These are phyloP conservation scores for Penicillium paneum DNA, from an alignment of 2,329 filamentous ascomycete species.

Conservation along the genomic window DNA sequence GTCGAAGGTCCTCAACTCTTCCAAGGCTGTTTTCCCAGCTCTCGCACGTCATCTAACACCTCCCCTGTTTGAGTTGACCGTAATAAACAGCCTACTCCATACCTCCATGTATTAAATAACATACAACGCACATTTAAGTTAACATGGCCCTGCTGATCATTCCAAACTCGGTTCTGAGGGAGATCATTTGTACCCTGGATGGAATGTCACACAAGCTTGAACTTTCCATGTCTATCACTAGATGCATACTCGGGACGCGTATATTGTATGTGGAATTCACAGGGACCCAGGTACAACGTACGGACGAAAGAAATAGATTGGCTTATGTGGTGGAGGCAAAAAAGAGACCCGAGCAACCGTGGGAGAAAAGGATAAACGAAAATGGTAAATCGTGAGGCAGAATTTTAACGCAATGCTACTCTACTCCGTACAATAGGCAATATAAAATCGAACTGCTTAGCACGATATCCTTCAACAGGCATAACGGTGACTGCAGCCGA, in stretches of 20 bases:
- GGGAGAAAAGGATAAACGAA: too few species aligned
- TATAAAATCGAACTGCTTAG: not conserved
- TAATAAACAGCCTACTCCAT: not conserved
- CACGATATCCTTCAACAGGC: not conserved
- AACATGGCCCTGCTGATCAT: constrained; percentile 10
- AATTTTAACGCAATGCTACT: not conserved
- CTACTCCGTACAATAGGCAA: too few species aligned
- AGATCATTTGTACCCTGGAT: not conserved
- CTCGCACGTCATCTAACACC: constrained; percentile 17
- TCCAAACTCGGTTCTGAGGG: not conserved
- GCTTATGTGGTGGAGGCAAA: not conserved
- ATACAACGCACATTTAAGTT: too few species aligned
- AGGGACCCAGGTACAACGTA: not conserved
- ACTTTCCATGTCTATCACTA: not conserved
- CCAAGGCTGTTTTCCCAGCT: not conserved
- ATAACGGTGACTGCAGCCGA: not conserved
- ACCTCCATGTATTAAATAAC: too few species aligned
- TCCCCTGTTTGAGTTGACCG: constrained; percentile 4
- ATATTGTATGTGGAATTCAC: not conserved
- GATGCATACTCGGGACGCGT: not conserved
- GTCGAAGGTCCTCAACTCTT: constrained; percentile 3
- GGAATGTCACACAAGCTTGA: constrained; percentile 8
- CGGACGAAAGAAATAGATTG: not conserved
- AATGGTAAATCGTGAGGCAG: not conserved
- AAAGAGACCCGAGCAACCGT: not conserved